Percentiles rank a stretch among this genome's conserved stretches.
Evolutionary conservation across 345 rosid species (phyloP).

Genomic region (Camelina neglecta): DNA sequence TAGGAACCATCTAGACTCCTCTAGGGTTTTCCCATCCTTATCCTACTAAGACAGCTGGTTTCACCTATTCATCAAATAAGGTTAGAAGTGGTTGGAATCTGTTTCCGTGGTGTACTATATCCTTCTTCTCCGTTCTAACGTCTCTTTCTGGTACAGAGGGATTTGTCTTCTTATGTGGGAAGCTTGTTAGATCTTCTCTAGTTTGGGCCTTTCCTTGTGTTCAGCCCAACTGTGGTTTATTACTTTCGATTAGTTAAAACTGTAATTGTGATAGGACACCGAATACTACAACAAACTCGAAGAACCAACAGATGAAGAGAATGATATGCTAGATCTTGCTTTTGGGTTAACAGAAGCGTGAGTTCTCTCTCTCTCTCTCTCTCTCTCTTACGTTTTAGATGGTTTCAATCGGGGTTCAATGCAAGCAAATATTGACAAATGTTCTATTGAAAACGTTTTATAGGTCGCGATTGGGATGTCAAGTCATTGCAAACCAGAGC

Average conservation of each 20-base stretch:
- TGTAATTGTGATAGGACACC: conserved; percentile 56
- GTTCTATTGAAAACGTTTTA: conserved; percentile 16
- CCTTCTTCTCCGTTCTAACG: too few relatives aligned
- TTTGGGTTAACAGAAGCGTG: conserved; percentile 91
- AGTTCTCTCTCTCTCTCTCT: conserved; percentile 35
- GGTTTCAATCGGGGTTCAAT: background rate
- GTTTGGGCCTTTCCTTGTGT: too few relatives aligned
- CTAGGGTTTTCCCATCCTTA: too few relatives aligned
- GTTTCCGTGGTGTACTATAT: too few relatives aligned
- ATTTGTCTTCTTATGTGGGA: too few relatives aligned
- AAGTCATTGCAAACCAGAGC: conserved; percentile 81
- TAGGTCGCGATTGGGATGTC: conserved; percentile 90
- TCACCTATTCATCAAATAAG: too few relatives aligned
- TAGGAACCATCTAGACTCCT: too few relatives aligned
- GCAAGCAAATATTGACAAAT: background rate
- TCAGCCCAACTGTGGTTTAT: too few relatives aligned
- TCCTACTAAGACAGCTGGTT: too few relatives aligned
- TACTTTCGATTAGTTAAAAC: background rate
- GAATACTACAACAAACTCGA: conserved; percentile 86
- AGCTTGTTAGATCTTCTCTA: too few relatives aligned
- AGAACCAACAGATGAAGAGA: conserved; percentile 96
- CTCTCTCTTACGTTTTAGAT: background rate
- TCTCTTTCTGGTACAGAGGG: too few relatives aligned
- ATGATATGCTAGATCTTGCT: conserved; percentile 98
- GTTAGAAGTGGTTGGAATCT: too few relatives aligned